Evolutionary conservation across 2,329 filamentous ascomycete genomes (phyloP), one percentile per base, ranked within the genome.

Genomic region (Pseudocercospora pini-densiflorae): DNA sequence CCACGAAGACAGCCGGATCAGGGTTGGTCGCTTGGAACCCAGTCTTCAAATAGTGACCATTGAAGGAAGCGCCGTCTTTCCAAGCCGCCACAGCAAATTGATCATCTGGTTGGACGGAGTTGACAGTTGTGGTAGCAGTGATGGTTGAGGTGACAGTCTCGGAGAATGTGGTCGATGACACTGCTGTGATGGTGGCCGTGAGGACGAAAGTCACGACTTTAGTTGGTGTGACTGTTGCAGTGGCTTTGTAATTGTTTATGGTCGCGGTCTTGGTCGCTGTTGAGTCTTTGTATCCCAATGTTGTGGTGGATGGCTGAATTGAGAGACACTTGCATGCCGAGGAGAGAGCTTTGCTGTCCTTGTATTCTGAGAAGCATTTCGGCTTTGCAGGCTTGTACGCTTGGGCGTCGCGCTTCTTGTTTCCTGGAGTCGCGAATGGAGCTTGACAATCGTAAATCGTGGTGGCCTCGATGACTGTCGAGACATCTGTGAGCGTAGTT

Each of bases 281-380:
- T 23, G 36, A 23, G 9, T 31, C 24, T 27, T 45, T 45, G 9
- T 12, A 45, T 10, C 23, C 29, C 14, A 45, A n/a, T 10, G 57
- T 47, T 10, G 31, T 45, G 14, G 57, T 59, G 3, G 57, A 59
- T 27, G 57, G 31, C 9, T 27, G 36, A 36, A 59, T 27, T 4
- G 57, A 59, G 31, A 59, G 23, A 45, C 57, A 59, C n/a, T 27
- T 59, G 40, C 57, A 59, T 21, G 57, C 57, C 9, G 57, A 59
- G n/a, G 57, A 45, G 4, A 45, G 19, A 23, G 57, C 27, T 14
- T 40, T 59, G 31, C 40, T 27, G 16, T 19, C 57, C 29, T 40
- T 59, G 57, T 59, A 59, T n/a, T 27, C 36, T 19, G 57, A 59
- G 23, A 59, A n/a, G 27, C 31, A 40, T n/a, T 40, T 23, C 3